Evolutionary conservation across 257 asterid genomes (phyloP).

Genomic region (Solanum arcanum): DNA sequence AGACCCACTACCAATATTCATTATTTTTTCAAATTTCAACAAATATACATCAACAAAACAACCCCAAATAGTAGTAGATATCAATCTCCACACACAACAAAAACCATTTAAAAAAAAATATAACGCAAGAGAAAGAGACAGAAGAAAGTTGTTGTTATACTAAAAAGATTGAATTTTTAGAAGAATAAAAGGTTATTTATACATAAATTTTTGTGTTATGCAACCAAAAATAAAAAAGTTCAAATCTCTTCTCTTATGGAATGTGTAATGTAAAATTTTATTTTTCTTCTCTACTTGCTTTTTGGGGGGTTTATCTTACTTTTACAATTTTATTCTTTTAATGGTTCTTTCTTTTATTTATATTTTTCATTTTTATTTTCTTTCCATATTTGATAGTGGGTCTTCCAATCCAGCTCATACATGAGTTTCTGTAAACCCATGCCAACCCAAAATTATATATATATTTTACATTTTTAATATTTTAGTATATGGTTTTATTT

Average conservation of each 20-base stretch:
- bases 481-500: background rate
- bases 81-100: background rate
- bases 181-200: slow-evolving; percentile 10
- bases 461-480: background rate
- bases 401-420: slow-evolving; percentile 9
- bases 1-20: slow-evolving; percentile 50
- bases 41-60: background rate
- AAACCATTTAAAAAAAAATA: background rate
- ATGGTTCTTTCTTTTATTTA: background rate
- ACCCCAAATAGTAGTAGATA: background rate
- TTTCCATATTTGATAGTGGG: background rate
- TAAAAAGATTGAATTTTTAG: background rate
- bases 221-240: background rate
- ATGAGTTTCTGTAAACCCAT: background rate
- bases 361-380: background rate
- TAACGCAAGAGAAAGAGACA: background rate
- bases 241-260: background rate
- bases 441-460: background rate
- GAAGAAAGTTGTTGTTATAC: background rate
- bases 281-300: background rate
- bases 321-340: background rate
- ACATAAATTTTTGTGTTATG: background rate
- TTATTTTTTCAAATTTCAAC: slow-evolving; percentile 20
- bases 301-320: background rate
- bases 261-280: background rate